Conservation (phyloP, 73 alveolate genomes). For the Paramecium pentaurelia region DNA sequence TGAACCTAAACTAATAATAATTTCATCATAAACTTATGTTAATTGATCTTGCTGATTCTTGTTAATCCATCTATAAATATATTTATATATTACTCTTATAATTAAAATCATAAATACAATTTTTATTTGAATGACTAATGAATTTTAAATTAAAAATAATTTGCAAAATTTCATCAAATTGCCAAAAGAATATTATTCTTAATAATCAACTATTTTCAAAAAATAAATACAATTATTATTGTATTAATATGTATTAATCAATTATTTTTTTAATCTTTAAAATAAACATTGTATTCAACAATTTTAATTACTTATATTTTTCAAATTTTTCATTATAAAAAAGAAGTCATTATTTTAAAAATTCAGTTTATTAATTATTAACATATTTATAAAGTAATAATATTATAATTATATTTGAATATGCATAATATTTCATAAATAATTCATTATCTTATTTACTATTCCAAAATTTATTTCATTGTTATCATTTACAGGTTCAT, state of each 20-base stretch:
- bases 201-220: too few species aligned
- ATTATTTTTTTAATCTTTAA: not conserved
- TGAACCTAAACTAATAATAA: not conserved
- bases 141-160: too few species aligned
- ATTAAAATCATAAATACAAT: not conserved
- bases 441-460: not conserved
- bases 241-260: too few species aligned
- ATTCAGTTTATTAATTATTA: not conserved
- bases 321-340: not conserved
- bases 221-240: too few species aligned
- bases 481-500: not conserved
- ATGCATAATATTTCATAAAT: not conserved
- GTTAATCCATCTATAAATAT: not conserved
- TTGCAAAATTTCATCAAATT: too few species aligned
- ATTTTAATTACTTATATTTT: not conserved
- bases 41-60: not conserved
- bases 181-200: too few species aligned
- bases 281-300: not conserved
- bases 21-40: not conserved
- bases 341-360: not conserved
- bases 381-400: not conserved
- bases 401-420: not conserved
- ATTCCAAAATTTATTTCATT: not conserved
- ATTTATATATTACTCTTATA: not conserved
- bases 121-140: not conserved